phyloP scores from a whole-genome alignment of 257 asterid species.

The Fraxinus cuspidata region DNA sequence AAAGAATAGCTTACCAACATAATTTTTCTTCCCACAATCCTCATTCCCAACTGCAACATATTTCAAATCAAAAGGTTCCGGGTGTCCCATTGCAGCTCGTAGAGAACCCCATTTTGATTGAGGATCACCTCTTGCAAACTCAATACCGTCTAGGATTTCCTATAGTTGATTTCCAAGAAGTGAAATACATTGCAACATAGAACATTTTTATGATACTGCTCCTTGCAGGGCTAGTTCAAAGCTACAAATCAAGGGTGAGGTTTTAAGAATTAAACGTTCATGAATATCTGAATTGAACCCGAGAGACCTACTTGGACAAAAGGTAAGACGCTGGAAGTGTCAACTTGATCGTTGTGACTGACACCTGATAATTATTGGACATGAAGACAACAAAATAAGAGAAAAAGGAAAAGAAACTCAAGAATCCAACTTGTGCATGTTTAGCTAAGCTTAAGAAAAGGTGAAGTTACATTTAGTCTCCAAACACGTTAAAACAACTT shows the following conservation, averaged over 20 bases:
- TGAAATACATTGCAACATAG: constrained; percentile 12
- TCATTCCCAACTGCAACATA: constrained; percentile 94
- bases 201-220: background rate
- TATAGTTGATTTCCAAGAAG: constrained; percentile 27
- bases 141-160: constrained; percentile 90
- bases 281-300: background rate
- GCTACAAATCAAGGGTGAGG: background rate
- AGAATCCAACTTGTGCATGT: background rate
- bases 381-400: background rate
- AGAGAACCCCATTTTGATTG: constrained; percentile 87
- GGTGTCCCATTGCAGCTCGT: constrained; percentile 89
- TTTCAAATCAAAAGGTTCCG: constrained; percentile 82
- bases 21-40: constrained; percentile 84
- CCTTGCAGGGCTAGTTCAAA: background rate
- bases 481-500: background rate
- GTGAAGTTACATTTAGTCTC: background rate
- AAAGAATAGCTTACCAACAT: constrained; percentile 54
- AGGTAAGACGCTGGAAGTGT: constrained; percentile 60
- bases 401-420: constrained; percentile 10
- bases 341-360: constrained; percentile 91
- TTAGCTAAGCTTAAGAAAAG: background rate
- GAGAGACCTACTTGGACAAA: constrained; percentile 63
- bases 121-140: constrained; percentile 83
- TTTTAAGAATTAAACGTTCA: background rate
- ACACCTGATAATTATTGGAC: constrained; percentile 54